Base-by-base conservation (phyloP, 805 yeast species). In the Ogataea parapolymorpha region DNA sequence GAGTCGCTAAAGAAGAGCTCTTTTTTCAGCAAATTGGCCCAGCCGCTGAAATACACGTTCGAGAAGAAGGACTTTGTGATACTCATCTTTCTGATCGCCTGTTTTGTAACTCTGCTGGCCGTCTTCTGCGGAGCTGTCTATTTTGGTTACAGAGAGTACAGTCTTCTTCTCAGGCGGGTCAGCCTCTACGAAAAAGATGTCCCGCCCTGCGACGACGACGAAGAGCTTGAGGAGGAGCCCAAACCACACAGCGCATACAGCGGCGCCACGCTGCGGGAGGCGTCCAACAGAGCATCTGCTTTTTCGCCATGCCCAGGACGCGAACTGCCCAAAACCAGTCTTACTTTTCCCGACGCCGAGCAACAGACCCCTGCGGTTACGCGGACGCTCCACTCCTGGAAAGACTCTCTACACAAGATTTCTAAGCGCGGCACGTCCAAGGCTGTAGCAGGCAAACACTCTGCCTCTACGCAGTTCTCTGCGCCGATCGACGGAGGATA, bases 131-230 rank as follows among this genome's bases (percentile, higher is more conserved):
- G 48, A 9, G 50, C 50, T 9, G 46, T 48, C 15, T 32, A 40
- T 32, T 38, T 43, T 38, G 51, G 54, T 11, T 45, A 41, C 35
- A 27, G 45, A 13, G 54, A 50, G 27, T 50, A 48, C 35, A 42
- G 36, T 29, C 27, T 39, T 6, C 35, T 49, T 11, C 35, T 49
- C 32, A 44, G 32, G 33, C 42, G 40, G 26, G 45, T 48, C 14
- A 39, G 45, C 20, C 16, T 42, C n/a, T 48, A 42, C 35, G 49
- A 44, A 26, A 39, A 40, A 29, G 47, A 42, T 10, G 8, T 42
- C 28, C 17, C n/a, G 28, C 20, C 32, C n/a, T 35, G 16, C 13
- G 26, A 27, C 24, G 31, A 25, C 15, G 41, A 29, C 11, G 23
- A 27, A 14, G 34, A 30, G 8, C 16, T 26, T 10, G 35, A 26